These are phyloP conservation scores for Sindora glabra DNA, from an alignment of 306 rosid genomes.

Conservation along the genomic window DNA sequence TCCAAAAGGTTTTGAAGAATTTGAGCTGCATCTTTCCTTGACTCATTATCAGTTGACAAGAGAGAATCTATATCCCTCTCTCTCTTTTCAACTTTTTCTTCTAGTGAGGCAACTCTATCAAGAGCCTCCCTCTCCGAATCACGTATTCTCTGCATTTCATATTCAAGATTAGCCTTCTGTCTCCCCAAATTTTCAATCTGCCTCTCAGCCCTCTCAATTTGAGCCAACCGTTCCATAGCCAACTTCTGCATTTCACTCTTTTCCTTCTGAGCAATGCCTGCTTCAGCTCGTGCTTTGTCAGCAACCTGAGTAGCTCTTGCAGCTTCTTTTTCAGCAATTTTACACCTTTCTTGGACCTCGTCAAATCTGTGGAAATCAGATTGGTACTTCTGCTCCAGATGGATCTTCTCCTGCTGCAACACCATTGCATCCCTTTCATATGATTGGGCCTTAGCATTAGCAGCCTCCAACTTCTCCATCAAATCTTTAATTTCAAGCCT, in stretches of 20 bases:
- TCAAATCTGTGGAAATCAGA: constrained; percentile 76
- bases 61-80: constrained; percentile 75
- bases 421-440: constrained; percentile 66
- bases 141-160: constrained; percentile 43
- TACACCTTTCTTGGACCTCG: constrained; percentile 72
- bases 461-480: constrained; percentile 48
- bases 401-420: constrained; percentile 66
- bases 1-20: constrained; percentile 79
- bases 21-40: constrained; percentile 62
- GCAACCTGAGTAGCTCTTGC: constrained; percentile 63
- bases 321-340: constrained; percentile 69
- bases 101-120: constrained; percentile 43
- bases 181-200: constrained; percentile 61
- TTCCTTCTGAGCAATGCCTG: constrained; percentile 57
- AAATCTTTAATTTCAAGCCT: constrained; percentile 61
- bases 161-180: constrained; percentile 42
- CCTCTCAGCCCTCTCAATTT: constrained; percentile 80
- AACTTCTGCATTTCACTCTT: constrained; percentile 80
- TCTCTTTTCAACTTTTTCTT: constrained; percentile 71
- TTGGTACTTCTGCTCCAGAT: constrained; percentile 61
- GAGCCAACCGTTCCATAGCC: constrained; percentile 74
- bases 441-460: constrained; percentile 58
- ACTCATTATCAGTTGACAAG: constrained; percentile 61
- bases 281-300: constrained; percentile 64
- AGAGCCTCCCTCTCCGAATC: constrained; percentile 61